Conservation (phyloP, 129 eudicot species). For the Apium graveolens region DNA sequence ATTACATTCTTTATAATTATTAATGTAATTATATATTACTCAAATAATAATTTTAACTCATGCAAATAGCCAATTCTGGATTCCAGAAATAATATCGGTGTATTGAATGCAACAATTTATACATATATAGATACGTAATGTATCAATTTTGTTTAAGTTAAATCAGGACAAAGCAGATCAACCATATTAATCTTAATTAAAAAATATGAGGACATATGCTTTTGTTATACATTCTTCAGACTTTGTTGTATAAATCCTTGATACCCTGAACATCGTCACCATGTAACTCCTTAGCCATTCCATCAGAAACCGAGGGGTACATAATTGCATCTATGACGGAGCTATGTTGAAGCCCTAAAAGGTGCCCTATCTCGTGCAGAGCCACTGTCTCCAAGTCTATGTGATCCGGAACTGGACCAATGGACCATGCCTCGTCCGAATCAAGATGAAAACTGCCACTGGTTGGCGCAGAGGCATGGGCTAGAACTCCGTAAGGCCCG, state of each 20-base stretch:
- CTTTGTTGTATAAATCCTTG: slow-evolving; percentile 3
- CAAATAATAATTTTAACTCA: too few relatives aligned
- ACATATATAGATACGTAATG: too few relatives aligned
- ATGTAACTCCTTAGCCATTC: slow-evolving; percentile 12
- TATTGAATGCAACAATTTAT: too few relatives aligned
- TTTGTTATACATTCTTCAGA: not conserved
- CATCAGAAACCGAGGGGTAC: slow-evolving; percentile 1
- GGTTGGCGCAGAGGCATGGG: slow-evolving; percentile 25
- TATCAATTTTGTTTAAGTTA: too few relatives aligned
- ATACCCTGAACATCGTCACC: slow-evolving; percentile 20
- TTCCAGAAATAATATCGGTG: too few relatives aligned
- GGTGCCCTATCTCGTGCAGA: slow-evolving; percentile 33
- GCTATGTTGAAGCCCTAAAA: slow-evolving; percentile 22
- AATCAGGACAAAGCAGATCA: not conserved
- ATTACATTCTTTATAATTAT: too few relatives aligned
- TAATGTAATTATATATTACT: too few relatives aligned
- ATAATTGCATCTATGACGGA: slow-evolving; percentile 11
- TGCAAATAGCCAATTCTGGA: too few relatives aligned
- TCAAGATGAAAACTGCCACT: slow-evolving; percentile 24
- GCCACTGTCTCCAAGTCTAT: slow-evolving; percentile 24
- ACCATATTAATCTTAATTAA: not conserved
- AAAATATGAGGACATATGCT: not conserved
- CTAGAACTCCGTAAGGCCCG: slow-evolving; percentile 23
- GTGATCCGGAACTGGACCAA: slow-evolving; percentile 2
- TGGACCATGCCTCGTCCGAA: slow-evolving; percentile 24